phyloP scores from a whole-genome alignment of 2,329 filamentous ascomycete species.

The Xylariaceae sp. region DNA sequence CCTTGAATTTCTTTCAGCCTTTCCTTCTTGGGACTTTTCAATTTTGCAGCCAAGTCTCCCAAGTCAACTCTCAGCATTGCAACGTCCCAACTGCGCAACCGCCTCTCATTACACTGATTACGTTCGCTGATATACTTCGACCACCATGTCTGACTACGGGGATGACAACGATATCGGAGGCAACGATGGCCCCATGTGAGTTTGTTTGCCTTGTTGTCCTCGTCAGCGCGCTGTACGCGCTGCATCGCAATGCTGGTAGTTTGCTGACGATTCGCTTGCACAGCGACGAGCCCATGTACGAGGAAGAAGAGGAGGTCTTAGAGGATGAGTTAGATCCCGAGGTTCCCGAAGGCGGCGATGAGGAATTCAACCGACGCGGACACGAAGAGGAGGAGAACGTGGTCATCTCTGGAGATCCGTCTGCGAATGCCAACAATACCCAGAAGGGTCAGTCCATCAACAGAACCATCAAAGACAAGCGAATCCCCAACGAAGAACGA shows the following conservation, averaged over 20 bases:
- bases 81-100: not conserved
- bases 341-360: constrained; percentile 48
- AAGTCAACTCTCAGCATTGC: constrained; percentile 3
- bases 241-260: constrained; percentile 26
- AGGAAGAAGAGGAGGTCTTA: constrained; percentile 59
- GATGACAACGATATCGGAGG: constrained; percentile 30
- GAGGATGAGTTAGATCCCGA: constrained; percentile 56
- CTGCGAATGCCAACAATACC: constrained; percentile 51
- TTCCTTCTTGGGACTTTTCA: constrained; percentile 21
- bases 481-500: constrained; percentile 81
- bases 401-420: constrained; percentile 58
- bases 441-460: constrained; percentile 45
- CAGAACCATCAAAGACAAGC: constrained; percentile 69
- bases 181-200: constrained; percentile 22
- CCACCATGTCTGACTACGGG: constrained; percentile 33
- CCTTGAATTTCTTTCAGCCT: constrained; percentile 28
- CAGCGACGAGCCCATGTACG: constrained; percentile 67
- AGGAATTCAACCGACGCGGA: constrained; percentile 48
- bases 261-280: constrained; percentile 29
- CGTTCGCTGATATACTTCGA: constrained; percentile 11
- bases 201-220: not conserved
- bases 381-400: constrained; percentile 57
- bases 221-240: constrained; percentile 10
- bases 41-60: constrained; percentile 23
- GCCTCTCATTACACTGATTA: not conserved